Evolutionary conservation across 495 filamentous ascomycete genomes (phyloP).

Genomic region (Bombardia bombarda): DNA sequence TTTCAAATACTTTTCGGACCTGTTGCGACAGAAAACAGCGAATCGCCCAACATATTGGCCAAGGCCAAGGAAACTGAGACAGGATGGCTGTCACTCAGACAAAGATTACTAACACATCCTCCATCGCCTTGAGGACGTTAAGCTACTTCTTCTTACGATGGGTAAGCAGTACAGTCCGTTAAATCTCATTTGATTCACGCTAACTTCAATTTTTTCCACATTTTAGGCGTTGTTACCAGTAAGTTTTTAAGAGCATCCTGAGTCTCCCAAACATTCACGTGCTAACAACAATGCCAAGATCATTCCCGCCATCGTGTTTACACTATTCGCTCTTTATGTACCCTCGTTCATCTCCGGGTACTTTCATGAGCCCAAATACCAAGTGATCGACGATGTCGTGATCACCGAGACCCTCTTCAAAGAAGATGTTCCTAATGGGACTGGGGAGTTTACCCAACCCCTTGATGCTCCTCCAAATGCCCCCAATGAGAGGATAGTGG

Average conservation of each 20-base stretch:
- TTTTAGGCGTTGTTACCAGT: constrained; percentile 28
- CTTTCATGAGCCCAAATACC: constrained; percentile 48
- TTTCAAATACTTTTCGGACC: too few species aligned
- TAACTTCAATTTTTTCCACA: neutral
- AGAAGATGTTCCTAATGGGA: constrained; percentile 14
- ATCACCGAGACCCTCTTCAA: constrained; percentile 43
- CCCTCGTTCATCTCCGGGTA: constrained; percentile 56
- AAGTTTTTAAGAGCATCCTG: too few species aligned
- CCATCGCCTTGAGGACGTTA: constrained; percentile 48
- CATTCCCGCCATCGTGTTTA: constrained; percentile 58
- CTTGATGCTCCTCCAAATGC: too few species aligned
- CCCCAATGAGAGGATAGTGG: constrained; percentile 18
- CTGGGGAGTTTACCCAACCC: neutral
- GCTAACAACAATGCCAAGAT: constrained; percentile 32
- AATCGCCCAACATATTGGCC: too few species aligned
- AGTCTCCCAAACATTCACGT: neutral
- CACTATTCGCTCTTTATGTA: constrained; percentile 64
- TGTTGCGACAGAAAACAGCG: too few species aligned
- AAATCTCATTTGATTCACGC: too few species aligned
- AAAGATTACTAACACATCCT: constrained; percentile 33
- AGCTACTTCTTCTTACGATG: constrained; percentile 80
- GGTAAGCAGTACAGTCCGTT: too few species aligned
- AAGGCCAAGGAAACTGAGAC: neutral
- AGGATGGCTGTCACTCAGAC: constrained; percentile 20
- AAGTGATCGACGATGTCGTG: constrained; percentile 53